Base-by-base conservation (phyloP, 2,329 filamentous ascomycete genomes). In the Myotisia sp. region DNA sequence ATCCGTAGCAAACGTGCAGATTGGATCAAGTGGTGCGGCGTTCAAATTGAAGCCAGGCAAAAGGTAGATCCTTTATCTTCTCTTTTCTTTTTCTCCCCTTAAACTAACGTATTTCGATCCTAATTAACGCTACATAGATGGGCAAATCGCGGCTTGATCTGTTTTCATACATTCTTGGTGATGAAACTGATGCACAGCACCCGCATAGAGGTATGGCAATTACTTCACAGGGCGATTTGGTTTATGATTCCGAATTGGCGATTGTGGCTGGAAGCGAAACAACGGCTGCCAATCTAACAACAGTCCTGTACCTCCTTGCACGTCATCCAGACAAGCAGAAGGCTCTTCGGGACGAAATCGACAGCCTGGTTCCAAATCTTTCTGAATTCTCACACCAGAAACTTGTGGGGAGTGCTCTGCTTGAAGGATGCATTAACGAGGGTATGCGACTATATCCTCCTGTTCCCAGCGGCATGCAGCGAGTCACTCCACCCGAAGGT, bases 401-500 rank as follows among this genome's bases (percentile, higher is more conserved):
- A 10, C 14, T 42, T 21, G 18, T 20, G 9, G 19, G 21, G 18
- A 27, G 33, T 17, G 20, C 28, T 8, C 27, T 33, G 18, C 26
- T 43, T 7, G 33, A 39, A 8, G 39, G 30, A 8, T 34, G 32
- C 28, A 42, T 49, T 29, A 46, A 43, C 36, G 52, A 56, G 35
- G 45, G 46, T 2, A 44, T 54, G 39, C 42, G 58, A 2, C 42
- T 61, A 5, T 52, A 53, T 14, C 56, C 57, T 0, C 42, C 54
- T 0, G 12, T 55, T 0, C 33, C 52, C 10, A 46, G 44, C 5
- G 52, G 50, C 9, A 42, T 40, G 7, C 43, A 44, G 10, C 55
- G 58, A 10, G 45, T 51, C 16, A 62, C 58, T 5, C 58, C 58
- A 1, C 49, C 49, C 2, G 48, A 50, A 33, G 48, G 46, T 4